phyloP scores from a whole-genome alignment of 73 alveolate species.

The Breviolum minutum region DNA sequence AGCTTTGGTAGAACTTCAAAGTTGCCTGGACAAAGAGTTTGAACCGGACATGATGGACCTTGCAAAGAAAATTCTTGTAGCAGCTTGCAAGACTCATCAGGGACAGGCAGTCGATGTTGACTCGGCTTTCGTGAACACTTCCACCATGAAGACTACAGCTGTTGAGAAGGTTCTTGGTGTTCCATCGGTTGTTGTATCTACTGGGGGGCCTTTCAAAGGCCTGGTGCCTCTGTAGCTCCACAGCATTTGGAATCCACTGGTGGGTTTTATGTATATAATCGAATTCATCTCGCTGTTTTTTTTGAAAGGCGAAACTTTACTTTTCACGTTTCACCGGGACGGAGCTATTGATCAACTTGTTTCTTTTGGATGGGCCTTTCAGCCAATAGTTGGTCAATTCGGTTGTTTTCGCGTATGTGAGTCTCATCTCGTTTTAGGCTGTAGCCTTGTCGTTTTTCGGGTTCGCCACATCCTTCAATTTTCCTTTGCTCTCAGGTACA shows the following conservation, averaged over 20 bases:
- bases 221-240: not conserved
- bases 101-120: not conserved
- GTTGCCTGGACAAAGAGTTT: not conserved
- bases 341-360: not conserved
- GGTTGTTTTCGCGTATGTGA: too few relatives aligned
- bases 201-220: not conserved
- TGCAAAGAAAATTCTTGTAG: not conserved
- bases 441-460: too few relatives aligned
- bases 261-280: not conserved
- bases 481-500: too few relatives aligned
- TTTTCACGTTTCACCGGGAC: too few relatives aligned
- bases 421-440: too few relatives aligned
- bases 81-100: not conserved
- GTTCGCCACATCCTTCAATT: too few relatives aligned
- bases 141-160: not conserved
- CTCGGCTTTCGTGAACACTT: not conserved
- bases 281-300: too few relatives aligned
- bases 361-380: not conserved
- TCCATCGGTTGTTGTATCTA: not conserved
- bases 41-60: not conserved
- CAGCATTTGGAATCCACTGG: not conserved
- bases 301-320: too few relatives aligned
- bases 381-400: not conserved
- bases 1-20: not conserved
- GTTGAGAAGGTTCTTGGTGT: not conserved